Evolutionary conservation across 352 stramenopile species (phyloP).

Genomic region (Pythium volutum): DNA sequence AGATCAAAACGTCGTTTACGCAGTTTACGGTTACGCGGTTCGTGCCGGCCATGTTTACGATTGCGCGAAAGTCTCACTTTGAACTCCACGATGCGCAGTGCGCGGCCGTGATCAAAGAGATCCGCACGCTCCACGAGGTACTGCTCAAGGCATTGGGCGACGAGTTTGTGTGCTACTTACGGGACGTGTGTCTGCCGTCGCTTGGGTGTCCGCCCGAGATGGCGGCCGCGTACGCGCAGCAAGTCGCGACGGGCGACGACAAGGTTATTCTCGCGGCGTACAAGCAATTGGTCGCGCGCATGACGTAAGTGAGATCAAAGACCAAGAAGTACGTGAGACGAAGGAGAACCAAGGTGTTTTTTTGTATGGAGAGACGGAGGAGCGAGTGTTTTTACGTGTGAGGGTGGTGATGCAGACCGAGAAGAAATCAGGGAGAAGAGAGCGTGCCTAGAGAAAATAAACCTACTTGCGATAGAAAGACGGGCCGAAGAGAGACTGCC

Average conservation of each 20-base stretch:
- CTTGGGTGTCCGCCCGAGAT: constrained; percentile 57
- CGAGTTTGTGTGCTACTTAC: constrained; percentile 62
- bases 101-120: constrained; percentile 64
- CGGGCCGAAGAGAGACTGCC: too few species aligned
- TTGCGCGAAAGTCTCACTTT: constrained; percentile 67
- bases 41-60: constrained; percentile 65
- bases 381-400: too few species aligned
- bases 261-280: constrained; percentile 64
- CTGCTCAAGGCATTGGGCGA: constrained; percentile 51
- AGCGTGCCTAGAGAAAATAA: not conserved
- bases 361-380: not conserved
- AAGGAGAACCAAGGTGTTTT: not conserved
- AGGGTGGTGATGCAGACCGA: too few species aligned
- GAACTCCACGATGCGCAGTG: constrained; percentile 71
- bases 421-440: not conserved
- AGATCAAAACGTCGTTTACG: constrained; percentile 46
- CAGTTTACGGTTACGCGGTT: constrained; percentile 69
- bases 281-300: constrained; percentile 58
- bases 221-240: constrained; percentile 52
- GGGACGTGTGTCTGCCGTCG: constrained; percentile 58
- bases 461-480: not conserved
- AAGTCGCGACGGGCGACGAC: constrained; percentile 56
- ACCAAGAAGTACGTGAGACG: not conserved
- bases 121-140: constrained; percentile 66
- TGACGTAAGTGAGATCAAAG: too few species aligned